Base-by-base conservation (phyloP, 495 filamentous ascomycete species). In the Tuber magnatum region DNA sequence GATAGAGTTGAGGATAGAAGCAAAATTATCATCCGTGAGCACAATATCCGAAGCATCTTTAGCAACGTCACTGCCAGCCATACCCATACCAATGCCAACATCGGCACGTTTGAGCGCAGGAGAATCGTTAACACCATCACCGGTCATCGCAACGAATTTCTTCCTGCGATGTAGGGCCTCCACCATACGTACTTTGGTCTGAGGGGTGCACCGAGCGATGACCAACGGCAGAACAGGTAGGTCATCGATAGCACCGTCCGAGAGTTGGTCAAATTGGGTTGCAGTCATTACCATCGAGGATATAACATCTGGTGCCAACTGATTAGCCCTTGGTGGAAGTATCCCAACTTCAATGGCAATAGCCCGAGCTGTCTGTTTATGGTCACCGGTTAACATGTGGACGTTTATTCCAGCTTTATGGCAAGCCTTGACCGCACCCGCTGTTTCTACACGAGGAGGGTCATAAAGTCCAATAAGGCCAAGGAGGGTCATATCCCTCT, bases 111-210 rank as follows among this genome's bases (percentile, higher is more conserved):
- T 91, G 48, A 93, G 86, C 16, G 91, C 91, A 10, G 92, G 92
- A 12, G 90, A 91, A 81, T 94, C 92, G 79, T 93, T 94, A 61
- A 94, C 92, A 43, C 92, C 91, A 82, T 93, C 92, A 35, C 92
- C 91, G 28, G 89, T 92, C 90, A 92, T 92, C 20, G 90, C 90
- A 39, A 87, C 89, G 76, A 89, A 91, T n/a, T 83, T 85, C 16
- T 86, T 85, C 14, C 90, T 87, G 8, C 90, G 87, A 83, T 92
- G 90, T 68, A 92, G 86, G 9, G 90, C 89, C 24, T 89, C 89
- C 65, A 92, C 89, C 90, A 92, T 92, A 24, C 90, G 86, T 9
- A 89, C 89, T 80, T 92, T 92, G 6, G 90, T 92, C 28, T 86
- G 84, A 3, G 90, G 90, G n/a, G 88, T 86, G 75, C 90, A 92